phyloP scores from a whole-genome alignment of 805 yeast genomes.

The Kluyveromyces nonfermentans region DNA sequence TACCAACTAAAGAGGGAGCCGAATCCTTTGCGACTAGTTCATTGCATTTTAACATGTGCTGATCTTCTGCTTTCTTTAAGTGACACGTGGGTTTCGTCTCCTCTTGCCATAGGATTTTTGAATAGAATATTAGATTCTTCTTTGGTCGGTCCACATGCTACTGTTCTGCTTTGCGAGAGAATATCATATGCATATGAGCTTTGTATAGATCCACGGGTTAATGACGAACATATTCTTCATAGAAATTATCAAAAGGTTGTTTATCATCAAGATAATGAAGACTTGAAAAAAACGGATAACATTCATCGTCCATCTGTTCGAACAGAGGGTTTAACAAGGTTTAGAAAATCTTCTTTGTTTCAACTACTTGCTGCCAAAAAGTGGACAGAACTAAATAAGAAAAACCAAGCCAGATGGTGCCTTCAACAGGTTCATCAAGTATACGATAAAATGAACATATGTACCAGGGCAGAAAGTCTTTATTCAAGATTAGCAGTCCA shows the following conservation, averaged over 20 bases:
- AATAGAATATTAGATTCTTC: slow-evolving; percentile 40
- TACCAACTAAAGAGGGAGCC: not conserved
- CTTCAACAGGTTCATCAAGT: slow-evolving; percentile 4
- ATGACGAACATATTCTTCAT: slow-evolving; percentile 22
- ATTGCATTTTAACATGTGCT: slow-evolving; percentile 49
- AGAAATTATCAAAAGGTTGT: not conserved
- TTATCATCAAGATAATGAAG: slow-evolving; percentile 10
- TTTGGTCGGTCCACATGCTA: slow-evolving; percentile 38
- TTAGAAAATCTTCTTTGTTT: slow-evolving; percentile 73
- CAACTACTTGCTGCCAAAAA: slow-evolving; percentile 62
- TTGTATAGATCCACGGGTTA: slow-evolving; percentile 32
- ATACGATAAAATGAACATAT: not conserved
- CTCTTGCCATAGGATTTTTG: slow-evolving; percentile 35
- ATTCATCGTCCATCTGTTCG: slow-evolving; percentile 30
- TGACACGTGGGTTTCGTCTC: slow-evolving; percentile 35
- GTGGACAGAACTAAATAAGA: slow-evolving; percentile 40
- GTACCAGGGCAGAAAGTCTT: not conserved
- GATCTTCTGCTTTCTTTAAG: slow-evolving; percentile 50
- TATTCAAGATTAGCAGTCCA: not conserved
- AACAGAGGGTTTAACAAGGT: slow-evolving; percentile 47
- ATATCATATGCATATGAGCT: slow-evolving; percentile 41
- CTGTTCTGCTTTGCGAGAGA: slow-evolving; percentile 44
- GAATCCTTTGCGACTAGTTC: not conserved
- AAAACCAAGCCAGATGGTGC: slow-evolving; percentile 27
- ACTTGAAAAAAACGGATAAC: slow-evolving; percentile 16